Percentiles rank a stretch among this genome's conserved stretches.
Conservation (phyloP, 495 filamentous ascomycete genomes). For the Penicillium psychrofluorescens region DNA sequence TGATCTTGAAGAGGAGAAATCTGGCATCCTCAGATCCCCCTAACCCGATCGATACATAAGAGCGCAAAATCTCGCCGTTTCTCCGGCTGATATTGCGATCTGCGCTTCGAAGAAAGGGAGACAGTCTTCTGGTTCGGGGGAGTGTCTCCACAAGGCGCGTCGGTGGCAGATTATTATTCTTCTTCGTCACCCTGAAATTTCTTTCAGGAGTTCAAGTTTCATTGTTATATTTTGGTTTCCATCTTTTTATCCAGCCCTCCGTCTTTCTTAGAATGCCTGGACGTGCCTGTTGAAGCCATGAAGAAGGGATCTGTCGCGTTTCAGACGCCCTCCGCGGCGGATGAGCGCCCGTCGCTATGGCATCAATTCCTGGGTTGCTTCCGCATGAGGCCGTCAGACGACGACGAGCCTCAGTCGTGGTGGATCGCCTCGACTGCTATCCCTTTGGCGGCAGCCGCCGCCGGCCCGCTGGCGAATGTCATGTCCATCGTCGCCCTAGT, state of each 20-base stretch:
- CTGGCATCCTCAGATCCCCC: constrained; percentile 3
- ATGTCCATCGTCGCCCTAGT: constrained; percentile 69
- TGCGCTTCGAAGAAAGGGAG: neutral
- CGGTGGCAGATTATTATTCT: too few species aligned
- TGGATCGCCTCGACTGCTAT: constrained; percentile 76
- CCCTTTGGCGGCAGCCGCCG: constrained; percentile 63
- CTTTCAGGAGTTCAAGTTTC: too few species aligned
- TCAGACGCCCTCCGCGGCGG: constrained; percentile 1
- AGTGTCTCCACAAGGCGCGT: too few species aligned
- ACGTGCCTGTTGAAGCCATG: constrained; percentile 8
- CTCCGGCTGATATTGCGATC: constrained; percentile 6
- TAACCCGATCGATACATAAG: too few species aligned
- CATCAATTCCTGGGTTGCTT: constrained; percentile 16
- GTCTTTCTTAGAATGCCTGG: neutral
- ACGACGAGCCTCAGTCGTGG: constrained; percentile 53
- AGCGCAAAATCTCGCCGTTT: neutral
- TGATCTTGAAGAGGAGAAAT: constrained; percentile 1
- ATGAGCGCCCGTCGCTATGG: constrained; percentile 9
- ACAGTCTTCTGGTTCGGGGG: neutral
- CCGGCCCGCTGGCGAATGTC: constrained; percentile 68
- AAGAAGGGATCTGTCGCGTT: constrained; percentile 10
- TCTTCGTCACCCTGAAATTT: too few species aligned
- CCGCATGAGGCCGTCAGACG: constrained; percentile 37
- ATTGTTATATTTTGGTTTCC: neutral
- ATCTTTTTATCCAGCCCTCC: neutral